Evolutionary conservation across 192 early-diverging fungal species (phyloP).

Genomic region (Chytriomyces confervae): DNA sequence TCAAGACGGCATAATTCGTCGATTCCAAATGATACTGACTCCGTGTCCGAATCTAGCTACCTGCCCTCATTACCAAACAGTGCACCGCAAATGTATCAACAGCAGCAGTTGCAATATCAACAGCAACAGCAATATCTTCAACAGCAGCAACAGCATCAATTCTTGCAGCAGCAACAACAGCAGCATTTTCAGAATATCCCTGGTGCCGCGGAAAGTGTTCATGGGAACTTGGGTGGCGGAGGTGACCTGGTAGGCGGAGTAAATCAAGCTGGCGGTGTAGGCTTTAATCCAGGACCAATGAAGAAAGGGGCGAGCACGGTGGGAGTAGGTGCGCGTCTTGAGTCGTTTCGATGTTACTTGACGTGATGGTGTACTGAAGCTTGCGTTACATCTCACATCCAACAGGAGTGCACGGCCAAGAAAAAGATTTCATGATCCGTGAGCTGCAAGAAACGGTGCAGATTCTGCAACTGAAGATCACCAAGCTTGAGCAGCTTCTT

Average conservation of each 20-base stretch:
- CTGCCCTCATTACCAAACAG: background rate
- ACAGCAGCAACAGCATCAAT: slow-evolving; percentile 5
- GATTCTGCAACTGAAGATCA: slow-evolving; percentile 60
- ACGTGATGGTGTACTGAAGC: slow-evolving; percentile 7
- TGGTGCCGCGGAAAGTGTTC: slow-evolving; percentile 61
- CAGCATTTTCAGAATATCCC: slow-evolving; percentile 18
- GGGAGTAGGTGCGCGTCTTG: background rate
- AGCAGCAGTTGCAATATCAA: background rate
- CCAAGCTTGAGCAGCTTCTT: slow-evolving; percentile 60
- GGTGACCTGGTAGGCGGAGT: background rate
- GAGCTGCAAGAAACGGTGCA: slow-evolving; percentile 61
- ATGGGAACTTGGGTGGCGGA: slow-evolving; percentile 56
- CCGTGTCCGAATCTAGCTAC: background rate
- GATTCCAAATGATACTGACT: background rate
- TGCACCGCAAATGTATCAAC: background rate
- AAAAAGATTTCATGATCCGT: slow-evolving; percentile 41
- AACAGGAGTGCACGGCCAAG: background rate
- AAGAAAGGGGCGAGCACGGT: too few relatives aligned
- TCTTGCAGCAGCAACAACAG: slow-evolving; percentile 3
- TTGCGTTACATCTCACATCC: background rate
- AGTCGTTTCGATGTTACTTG: background rate
- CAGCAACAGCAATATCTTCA: background rate
- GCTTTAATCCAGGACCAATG: background rate
- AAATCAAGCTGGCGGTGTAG: background rate
- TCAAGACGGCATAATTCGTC: slow-evolving; percentile 16